Percentiles rank a stretch among this genome's conserved stretches.
These are phyloP conservation scores for Morella rubra DNA, from an alignment of 306 rosid species.

Conservation along the genomic window DNA sequence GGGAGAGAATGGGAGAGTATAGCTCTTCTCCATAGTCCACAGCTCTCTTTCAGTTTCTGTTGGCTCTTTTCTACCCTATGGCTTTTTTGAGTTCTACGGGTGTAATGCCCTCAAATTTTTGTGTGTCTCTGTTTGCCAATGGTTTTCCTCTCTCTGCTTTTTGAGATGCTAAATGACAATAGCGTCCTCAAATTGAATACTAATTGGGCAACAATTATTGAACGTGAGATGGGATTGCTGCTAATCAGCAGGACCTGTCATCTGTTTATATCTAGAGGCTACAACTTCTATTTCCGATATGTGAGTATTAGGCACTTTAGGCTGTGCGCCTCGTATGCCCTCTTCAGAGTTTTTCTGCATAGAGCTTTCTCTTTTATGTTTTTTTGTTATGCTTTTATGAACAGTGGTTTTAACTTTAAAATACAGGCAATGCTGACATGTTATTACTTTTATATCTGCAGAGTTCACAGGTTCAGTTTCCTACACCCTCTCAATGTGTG, in stretches of 20 bases:
- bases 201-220: background rate
- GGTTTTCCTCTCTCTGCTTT: background rate
- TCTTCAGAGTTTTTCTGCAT: background rate
- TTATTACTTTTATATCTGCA: constrained; percentile 36
- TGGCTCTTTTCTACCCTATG: background rate
- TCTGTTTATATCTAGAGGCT: background rate
- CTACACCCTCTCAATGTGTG: constrained; percentile 37
- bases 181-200: background rate
- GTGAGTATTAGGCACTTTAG: background rate
- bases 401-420: constrained; percentile 4
- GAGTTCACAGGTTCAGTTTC: constrained; percentile 53
- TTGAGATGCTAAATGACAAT: background rate
- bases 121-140: background rate
- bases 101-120: background rate
- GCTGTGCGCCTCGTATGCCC: background rate
- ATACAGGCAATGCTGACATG: constrained; percentile 5
- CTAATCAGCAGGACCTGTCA: background rate
- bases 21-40: background rate
- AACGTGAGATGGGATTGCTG: background rate
- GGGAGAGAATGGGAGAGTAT: background rate
- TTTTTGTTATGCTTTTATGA: too few species aligned
- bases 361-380: too few species aligned
- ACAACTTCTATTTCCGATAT: background rate
- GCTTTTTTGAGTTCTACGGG: background rate
- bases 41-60: background rate